A percentile compares a stretch with the other conserved stretches of the same genome.
phyloP scores from a whole-genome alignment of 116 monocot species.

The Iris pallida region DNA sequence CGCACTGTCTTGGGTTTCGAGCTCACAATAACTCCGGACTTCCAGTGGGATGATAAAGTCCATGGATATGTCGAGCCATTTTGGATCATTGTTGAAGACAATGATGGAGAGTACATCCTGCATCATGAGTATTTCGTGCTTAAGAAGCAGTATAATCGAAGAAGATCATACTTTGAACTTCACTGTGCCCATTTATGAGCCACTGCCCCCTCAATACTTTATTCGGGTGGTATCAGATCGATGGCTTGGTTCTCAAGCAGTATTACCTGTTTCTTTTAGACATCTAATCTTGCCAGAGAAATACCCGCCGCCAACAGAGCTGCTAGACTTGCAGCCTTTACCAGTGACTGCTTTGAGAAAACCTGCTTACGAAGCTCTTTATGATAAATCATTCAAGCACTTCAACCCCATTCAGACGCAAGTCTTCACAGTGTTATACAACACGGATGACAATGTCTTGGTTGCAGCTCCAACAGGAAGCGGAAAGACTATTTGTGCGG shows the following conservation, averaged over 20 bases:
- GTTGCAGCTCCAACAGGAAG: conserved; percentile 98
- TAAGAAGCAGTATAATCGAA: conserved; percentile 90
- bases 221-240: conserved; percentile 86
- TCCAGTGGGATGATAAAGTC: conserved; percentile 91
- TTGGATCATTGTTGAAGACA: conserved; percentile 98
- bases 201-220: conserved; percentile 91
- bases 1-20: conserved; percentile 85
- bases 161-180: conserved; percentile 94
- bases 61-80: conserved; percentile 98
- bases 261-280: conserved; percentile 89
- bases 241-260: conserved; percentile 95
- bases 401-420: conserved; percentile 98
- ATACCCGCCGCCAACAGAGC: conserved; percentile 82
- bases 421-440: conserved; percentile 92
- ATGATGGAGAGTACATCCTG: conserved; percentile 86
- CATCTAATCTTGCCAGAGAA: conserved; percentile 95
- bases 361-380: conserved; percentile 73
- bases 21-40: conserved; percentile 94
- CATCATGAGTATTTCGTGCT: conserved; percentile 97
- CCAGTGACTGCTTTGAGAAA: conserved; percentile 86
- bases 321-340: conserved; percentile 87
- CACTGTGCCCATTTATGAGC: conserved; percentile 92
- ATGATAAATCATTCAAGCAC: conserved; percentile 75
- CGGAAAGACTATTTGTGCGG: conserved; percentile 98
- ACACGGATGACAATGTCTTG: conserved; percentile 89